phyloP scores from a whole-genome alignment of 306 rosid species.

The Vicia villosa region DNA sequence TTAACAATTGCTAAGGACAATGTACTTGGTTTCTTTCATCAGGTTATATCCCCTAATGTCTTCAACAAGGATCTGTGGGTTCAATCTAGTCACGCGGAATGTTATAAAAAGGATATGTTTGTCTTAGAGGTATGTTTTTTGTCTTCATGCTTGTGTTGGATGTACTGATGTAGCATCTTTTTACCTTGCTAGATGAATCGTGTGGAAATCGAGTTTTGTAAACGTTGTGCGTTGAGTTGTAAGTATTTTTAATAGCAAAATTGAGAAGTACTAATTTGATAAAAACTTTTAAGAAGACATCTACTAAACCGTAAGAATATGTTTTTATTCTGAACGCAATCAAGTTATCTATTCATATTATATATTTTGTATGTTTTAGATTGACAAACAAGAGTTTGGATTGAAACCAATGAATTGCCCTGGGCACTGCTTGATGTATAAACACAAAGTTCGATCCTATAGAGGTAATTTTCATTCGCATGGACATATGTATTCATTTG shows the following conservation, averaged over 20 bases:
- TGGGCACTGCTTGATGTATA: slow-evolving; percentile 92
- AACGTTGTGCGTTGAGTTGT: too few species aligned
- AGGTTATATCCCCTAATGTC: slow-evolving; percentile 93
- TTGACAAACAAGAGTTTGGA: slow-evolving; percentile 96
- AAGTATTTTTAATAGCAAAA: too few species aligned
- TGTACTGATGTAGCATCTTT: too few species aligned
- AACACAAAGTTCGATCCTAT: slow-evolving; percentile 89
- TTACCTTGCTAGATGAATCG: too few species aligned
- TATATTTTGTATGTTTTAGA: slow-evolving; percentile 46
- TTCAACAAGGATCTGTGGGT: slow-evolving; percentile 94
- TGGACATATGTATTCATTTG: slow-evolving; percentile 14
- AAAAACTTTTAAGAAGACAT: too few species aligned
- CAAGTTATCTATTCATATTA: slow-evolving; percentile 16
- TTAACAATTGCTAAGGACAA: slow-evolving; percentile 9
- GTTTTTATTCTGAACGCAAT: neutral
- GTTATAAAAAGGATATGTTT: slow-evolving; percentile 90
- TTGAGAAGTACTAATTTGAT: too few species aligned
- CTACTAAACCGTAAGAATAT: too few species aligned
- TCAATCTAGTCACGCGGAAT: slow-evolving; percentile 86
- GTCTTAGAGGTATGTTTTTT: slow-evolving; percentile 62
- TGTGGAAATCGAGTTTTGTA: too few species aligned
- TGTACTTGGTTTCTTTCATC: slow-evolving; percentile 31
- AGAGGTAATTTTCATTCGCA: slow-evolving; percentile 54
- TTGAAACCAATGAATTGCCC: slow-evolving; percentile 98
- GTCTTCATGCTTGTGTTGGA: neutral